Evolutionary conservation across 768 basidiomycete species (phyloP).

Genomic region (Xerocomellus chrysenteron): DNA sequence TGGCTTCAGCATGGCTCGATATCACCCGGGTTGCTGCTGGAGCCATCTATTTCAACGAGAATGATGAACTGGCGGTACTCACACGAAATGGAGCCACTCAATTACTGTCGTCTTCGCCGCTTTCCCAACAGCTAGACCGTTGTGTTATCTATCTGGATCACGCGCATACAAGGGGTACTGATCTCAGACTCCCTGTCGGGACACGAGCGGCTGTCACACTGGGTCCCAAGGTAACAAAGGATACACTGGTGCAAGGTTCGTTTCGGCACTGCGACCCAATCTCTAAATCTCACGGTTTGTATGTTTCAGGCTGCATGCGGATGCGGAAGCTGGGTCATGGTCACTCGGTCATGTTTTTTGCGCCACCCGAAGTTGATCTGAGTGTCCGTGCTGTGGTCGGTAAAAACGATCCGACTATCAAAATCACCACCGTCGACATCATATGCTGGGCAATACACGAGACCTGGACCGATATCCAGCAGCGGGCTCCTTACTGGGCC

Average conservation of each 20-base stretch:
- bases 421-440: constrained; percentile 28
- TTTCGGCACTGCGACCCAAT: neutral
- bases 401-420: neutral
- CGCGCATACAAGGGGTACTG: constrained; percentile 39
- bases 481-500: too few species aligned
- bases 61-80: constrained; percentile 31
- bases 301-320: constrained; percentile 45
- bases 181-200: constrained; percentile 31
- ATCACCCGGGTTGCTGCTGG: constrained; percentile 5
- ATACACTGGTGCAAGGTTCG: constrained; percentile 35
- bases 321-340: constrained; percentile 49
- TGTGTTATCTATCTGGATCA: constrained; percentile 39
- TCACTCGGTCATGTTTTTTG: constrained; percentile 47
- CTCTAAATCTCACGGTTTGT: neutral
- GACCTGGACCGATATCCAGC: constrained; percentile 30
- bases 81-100: constrained; percentile 15
- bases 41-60: constrained; percentile 28
- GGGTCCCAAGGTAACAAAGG: constrained; percentile 37
- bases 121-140: constrained; percentile 24
- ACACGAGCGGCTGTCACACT: constrained; percentile 36
- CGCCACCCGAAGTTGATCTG: constrained; percentile 38
- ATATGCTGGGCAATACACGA: constrained; percentile 45
- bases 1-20: constrained; percentile 43
- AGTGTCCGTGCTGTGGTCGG: constrained; percentile 30
- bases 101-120: constrained; percentile 27